A percentile compares a stretch with the other conserved stretches of the same genome.
Evolutionary conservation across 2,329 filamentous ascomycete genomes (phyloP).

Genomic region (Verticillium longisporum): DNA sequence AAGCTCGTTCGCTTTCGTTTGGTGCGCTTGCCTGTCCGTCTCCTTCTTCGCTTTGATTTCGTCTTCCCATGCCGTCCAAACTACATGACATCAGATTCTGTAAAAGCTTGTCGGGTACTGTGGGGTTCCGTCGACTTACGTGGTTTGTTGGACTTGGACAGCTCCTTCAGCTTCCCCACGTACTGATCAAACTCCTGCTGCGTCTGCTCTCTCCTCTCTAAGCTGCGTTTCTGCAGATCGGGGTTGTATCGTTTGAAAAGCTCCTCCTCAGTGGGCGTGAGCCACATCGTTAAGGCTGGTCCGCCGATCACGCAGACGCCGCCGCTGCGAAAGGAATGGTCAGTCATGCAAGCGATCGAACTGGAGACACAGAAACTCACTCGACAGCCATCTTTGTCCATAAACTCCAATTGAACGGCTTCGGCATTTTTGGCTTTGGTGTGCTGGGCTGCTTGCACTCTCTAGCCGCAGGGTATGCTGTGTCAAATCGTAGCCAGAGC

Average conservation of each 20-base stretch:
- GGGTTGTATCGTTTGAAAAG: constrained; percentile 89
- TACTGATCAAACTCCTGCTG: constrained; percentile 89
- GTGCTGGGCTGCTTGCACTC: constrained; percentile 21
- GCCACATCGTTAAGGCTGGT: constrained; percentile 72
- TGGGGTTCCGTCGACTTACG: constrained; percentile 49
- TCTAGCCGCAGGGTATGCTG: constrained; percentile 2
- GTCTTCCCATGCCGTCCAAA: constrained; percentile 45
- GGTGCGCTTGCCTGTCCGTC: constrained; percentile 24
- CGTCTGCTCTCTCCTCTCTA: constrained; percentile 69
- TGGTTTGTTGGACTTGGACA: constrained; percentile 84
- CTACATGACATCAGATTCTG: constrained; percentile 19
- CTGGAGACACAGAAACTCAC: constrained; percentile 38
- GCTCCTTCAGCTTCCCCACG: constrained; percentile 74
- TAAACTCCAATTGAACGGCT: constrained; percentile 46
- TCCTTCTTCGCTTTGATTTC: constrained; percentile 35
- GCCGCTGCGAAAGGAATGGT: constrained; percentile 47
- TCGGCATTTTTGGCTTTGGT: constrained; percentile 20
- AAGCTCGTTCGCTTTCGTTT: constrained; percentile 31
- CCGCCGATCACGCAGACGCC: constrained; percentile 70
- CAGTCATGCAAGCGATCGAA: not conserved
- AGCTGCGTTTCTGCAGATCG: constrained; percentile 79
- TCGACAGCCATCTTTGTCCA: constrained; percentile 64
- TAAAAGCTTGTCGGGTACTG: not conserved
- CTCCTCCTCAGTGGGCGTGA: constrained; percentile 84
- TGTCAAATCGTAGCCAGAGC: not conserved